A percentile compares a stretch with the other conserved stretches of the same genome.
These are phyloP conservation scores for Coniochaeta ligniaria DNA, from an alignment of 2,329 filamentous ascomycete genomes.

Conservation along the genomic window DNA sequence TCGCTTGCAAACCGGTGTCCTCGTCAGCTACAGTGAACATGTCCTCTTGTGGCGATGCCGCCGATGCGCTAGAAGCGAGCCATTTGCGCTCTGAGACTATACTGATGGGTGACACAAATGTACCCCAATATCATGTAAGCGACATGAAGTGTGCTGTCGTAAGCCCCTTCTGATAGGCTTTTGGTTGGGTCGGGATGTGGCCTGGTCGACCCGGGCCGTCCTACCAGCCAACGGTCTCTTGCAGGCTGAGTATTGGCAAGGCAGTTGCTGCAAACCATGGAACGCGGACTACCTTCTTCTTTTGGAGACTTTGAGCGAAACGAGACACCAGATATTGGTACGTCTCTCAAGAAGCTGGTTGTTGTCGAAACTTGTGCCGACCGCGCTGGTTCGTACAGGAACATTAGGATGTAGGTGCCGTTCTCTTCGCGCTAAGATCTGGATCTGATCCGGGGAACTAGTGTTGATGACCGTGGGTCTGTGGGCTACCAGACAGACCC, in stretches of 20 bases:
- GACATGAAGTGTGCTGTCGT: background rate
- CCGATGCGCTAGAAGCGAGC: background rate
- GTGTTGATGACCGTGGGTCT: background rate
- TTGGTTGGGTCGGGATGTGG: background rate
- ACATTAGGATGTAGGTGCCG: background rate
- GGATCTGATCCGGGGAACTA: background rate
- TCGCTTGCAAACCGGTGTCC: background rate
- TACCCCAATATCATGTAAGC: background rate
- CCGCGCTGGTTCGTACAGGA: background rate
- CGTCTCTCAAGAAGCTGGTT: no score
- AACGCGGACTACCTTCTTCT: background rate
- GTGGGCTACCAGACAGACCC: background rate
- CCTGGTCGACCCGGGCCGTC: background rate
- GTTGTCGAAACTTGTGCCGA: background rate
- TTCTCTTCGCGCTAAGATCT: background rate
- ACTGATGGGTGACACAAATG: background rate
- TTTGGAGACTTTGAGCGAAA: background rate
- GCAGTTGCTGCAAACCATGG: background rate
- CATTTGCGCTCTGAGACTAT: background rate
- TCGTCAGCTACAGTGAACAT: background rate
- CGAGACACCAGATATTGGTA: background rate
- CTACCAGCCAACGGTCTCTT: background rate
- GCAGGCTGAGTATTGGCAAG: background rate
- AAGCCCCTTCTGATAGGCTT: background rate
- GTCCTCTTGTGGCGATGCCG: background rate